Evolutionary conservation across 345 rosid species (phyloP), one percentile per base, ranked within the genome.

Genomic region (Populus davidiana): DNA sequence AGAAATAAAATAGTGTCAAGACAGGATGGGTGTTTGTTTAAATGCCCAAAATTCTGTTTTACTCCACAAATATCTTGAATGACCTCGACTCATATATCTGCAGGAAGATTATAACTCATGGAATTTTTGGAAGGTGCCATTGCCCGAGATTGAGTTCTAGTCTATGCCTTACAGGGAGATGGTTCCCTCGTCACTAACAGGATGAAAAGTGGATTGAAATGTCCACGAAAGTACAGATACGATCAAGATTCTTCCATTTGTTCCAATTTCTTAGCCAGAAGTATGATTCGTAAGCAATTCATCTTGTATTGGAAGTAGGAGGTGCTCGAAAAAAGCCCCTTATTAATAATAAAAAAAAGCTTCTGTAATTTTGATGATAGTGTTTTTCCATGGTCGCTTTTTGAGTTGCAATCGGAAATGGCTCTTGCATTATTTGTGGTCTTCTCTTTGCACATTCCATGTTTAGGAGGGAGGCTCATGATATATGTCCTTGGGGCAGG

Each of bases 31-130:
- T 23, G 63, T 47, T 1, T 47, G 20, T 23, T 59, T 25, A 9
- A 9, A 59, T 59, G 29, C 29, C 12, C 59, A 14, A 20, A 20
- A 20, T 71, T 12, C 38, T 27, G 27, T 6, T 54, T 18, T n/a
- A 18, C 13, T 21, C 29, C 17, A 21, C 65, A 5, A 69, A 33
- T 4, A 69, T 41, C 16, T 43, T 4, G n/a, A 38, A 67, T 38
- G 25, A 33, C 16, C 47, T 67, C 41, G 43, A 21, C 71, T 38
- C 29, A 38, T 38, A 1, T 18, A 67, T 67, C 29, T 73, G 84
- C 92, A 94, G 97, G 98, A 92, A 85, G 98, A 92, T 79, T 94
- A 77, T 56, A 92, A 94, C 78, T 82, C 90, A 1, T 94, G 97
- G 97, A 92, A 94, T 72, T 92, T 83, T 80, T 94, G 97, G 98